A percentile compares a stretch with the other conserved stretches of the same genome.
Evolutionary conservation across 805 yeast species (phyloP).

Genomic region (Saturnispora serradocipensis): DNA sequence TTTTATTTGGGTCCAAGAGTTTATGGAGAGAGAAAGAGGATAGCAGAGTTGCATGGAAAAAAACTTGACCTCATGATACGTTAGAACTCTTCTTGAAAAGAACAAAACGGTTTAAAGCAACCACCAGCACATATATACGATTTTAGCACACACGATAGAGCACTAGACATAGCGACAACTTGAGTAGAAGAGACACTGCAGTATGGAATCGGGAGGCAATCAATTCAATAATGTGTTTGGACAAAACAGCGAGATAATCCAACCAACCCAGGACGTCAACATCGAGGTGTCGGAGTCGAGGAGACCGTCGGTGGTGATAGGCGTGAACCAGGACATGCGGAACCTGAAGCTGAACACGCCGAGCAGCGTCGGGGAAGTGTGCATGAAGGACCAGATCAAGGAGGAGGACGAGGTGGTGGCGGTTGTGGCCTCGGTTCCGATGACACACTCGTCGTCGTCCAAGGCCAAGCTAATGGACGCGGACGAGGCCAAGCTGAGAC

Average conservation of each 20-base stretch:
- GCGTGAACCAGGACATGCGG: neutral
- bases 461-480: neutral
- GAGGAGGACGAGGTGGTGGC: neutral
- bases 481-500: neutral
- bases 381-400: slow-evolving; percentile 3
- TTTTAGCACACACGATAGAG: no score
- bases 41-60: neutral
- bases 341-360: neutral
- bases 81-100: neutral
- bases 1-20: no score
- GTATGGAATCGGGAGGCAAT: slow-evolving; percentile 32
- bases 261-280: neutral
- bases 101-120: neutral
- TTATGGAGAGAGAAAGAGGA: neutral
- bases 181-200: neutral
- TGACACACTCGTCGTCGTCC: neutral
- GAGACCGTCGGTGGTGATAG: neutral
- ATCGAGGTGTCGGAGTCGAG: neutral
- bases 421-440: neutral
- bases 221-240: slow-evolving; percentile 29
- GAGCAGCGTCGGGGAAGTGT: neutral
- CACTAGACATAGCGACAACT: neutral
- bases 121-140: neutral
- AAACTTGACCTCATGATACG: neutral
- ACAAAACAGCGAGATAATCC: slow-evolving; percentile 6